Evolutionary conservation across 768 basidiomycete genomes (phyloP).

Genomic region (Lentinus brumalis): DNA sequence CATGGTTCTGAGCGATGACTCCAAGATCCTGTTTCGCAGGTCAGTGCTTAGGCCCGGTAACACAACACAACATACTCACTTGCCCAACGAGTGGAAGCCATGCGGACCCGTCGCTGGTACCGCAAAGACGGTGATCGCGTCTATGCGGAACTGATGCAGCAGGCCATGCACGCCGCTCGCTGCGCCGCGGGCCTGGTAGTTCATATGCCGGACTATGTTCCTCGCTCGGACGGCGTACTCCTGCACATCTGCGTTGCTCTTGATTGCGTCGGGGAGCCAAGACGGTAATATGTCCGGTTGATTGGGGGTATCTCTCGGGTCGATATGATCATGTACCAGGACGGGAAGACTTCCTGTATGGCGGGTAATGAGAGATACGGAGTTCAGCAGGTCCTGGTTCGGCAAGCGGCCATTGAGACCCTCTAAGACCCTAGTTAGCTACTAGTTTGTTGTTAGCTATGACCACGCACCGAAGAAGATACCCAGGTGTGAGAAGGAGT

Average conservation of each 20-base stretch:
- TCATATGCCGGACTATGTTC: slow-evolving; percentile 70
- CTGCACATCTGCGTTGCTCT: slow-evolving; percentile 44
- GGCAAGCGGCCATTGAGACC: slow-evolving; percentile 93
- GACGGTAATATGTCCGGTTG: slow-evolving; percentile 35
- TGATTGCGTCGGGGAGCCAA: slow-evolving; percentile 51
- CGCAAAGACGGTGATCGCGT: slow-evolving; percentile 89
- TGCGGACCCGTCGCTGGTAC: slow-evolving; percentile 89
- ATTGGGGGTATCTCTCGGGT: slow-evolving; percentile 44
- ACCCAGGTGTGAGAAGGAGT: slow-evolving; percentile 96
- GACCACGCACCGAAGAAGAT: slow-evolving; percentile 78
- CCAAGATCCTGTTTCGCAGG: slow-evolving; percentile 59
- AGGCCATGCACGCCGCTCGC: slow-evolving; percentile 90
- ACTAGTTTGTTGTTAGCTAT: background rate
- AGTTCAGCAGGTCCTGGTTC: slow-evolving; percentile 94
- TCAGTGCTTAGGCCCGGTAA: slow-evolving; percentile 8
- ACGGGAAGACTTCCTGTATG: slow-evolving; percentile 78
- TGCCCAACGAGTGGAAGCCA: slow-evolving; percentile 91
- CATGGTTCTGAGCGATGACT: slow-evolving; percentile 85
- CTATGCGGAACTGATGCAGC: slow-evolving; percentile 90
- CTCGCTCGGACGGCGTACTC: slow-evolving; percentile 59
- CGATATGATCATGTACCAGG: slow-evolving; percentile 76
- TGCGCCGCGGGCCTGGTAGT: slow-evolving; percentile 75
- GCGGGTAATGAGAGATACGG: slow-evolving; percentile 69
- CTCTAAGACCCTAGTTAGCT: slow-evolving; percentile 49
- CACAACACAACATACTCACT: slow-evolving; percentile 46